These are phyloP conservation scores for Comarum palustre DNA, from an alignment of 306 rosid species.

Conservation along the genomic window DNA sequence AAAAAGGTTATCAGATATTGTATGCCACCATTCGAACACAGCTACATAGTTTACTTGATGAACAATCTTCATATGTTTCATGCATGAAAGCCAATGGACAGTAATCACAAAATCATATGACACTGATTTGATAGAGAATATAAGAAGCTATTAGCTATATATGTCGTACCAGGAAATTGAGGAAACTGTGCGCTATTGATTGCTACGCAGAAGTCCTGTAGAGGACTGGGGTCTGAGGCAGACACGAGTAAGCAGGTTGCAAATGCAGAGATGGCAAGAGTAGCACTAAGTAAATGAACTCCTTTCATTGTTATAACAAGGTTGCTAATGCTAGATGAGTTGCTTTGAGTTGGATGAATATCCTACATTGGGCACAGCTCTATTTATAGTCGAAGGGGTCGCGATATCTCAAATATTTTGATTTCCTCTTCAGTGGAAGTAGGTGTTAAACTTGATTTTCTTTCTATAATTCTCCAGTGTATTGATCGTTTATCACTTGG, in stretches of 20 bases:
- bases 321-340: background rate
- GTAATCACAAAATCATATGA: background rate
- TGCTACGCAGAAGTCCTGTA: constrained; percentile 21
- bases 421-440: background rate
- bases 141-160: background rate
- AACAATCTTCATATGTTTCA: background rate
- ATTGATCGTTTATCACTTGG: background rate
- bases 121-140: background rate
- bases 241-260: background rate
- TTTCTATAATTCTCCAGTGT: background rate
- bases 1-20: too few species aligned
- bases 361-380: background rate
- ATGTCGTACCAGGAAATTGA: background rate
- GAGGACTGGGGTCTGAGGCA: constrained; percentile 13
- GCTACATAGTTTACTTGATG: background rate
- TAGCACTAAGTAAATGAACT: background rate
- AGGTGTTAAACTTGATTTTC: background rate
- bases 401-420: background rate
- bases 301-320: constrained; percentile 6
- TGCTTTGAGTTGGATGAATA: background rate
- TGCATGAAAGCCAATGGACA: background rate
- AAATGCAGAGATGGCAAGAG: constrained; percentile 1
- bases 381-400: background rate
- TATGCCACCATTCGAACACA: background rate
- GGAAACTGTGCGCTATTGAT: background rate